A percentile compares a stretch with the other conserved stretches of the same genome.
Conservation (phyloP, 2,329 filamentous ascomycete genomes). For the Calonectria honghensis region DNA sequence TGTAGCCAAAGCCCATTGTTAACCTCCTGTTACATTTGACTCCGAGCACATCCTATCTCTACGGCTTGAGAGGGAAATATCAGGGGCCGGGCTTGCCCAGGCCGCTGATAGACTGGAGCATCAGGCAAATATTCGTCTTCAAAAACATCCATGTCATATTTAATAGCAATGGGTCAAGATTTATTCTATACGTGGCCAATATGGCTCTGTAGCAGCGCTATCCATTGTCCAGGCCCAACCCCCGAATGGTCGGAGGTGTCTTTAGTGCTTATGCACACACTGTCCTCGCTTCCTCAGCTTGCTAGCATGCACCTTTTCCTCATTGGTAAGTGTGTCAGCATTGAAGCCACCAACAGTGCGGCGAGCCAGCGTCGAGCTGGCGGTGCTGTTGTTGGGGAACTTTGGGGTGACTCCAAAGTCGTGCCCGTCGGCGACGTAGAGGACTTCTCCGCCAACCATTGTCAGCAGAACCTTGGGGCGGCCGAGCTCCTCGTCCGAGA, state of each 20-base stretch:
- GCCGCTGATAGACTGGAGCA: background rate
- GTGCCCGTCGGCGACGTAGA: constrained; percentile 45
- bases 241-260: background rate
- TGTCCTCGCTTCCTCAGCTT: constrained; percentile 27
- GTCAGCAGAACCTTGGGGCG: constrained; percentile 48
- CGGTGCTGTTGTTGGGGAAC: constrained; percentile 41
- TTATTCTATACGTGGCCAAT: background rate
- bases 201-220: background rate
- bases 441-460: constrained; percentile 49
- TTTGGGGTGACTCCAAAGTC: constrained; percentile 42
- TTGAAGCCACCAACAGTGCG: constrained; percentile 31
- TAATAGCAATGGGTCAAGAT: too few species aligned
- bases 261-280: constrained; percentile 27
- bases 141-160: background rate
- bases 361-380: constrained; percentile 15
- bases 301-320: background rate
- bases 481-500: constrained; percentile 44
- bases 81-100: too few species aligned
- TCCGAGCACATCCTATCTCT: too few species aligned
- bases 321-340: background rate
- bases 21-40: too few species aligned
- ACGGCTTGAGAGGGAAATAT: too few species aligned
- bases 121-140: background rate
- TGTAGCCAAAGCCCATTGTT: too few species aligned
- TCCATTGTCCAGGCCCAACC: background rate